These are phyloP conservation scores for Verticillium zaregamsianum DNA, from an alignment of 2,329 filamentous ascomycete species.

Conservation along the genomic window DNA sequence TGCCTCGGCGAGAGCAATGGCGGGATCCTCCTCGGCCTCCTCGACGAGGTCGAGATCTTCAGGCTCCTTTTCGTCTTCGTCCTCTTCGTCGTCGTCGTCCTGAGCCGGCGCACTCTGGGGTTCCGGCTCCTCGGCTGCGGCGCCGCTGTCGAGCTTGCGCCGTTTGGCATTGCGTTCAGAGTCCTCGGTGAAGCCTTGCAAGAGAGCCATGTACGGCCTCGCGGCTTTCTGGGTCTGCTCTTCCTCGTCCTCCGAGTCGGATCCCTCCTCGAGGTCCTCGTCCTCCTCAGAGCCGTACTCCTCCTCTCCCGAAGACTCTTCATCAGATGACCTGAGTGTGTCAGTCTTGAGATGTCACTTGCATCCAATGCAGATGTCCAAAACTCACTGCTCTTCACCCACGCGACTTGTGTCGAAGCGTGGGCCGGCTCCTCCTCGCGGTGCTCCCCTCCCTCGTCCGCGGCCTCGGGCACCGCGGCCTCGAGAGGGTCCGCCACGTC, in stretches of 20 bases:
- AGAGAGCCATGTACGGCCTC: conserved; percentile 52
- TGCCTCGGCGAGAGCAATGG: conserved; percentile 17
- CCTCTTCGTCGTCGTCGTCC: conserved; percentile 15
- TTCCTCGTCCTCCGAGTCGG: conserved; percentile 37
- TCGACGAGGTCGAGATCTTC: conserved; percentile 13
- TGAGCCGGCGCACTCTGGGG: conserved; percentile 12
- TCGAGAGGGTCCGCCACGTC: conserved; percentile 11
- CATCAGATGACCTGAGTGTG: conserved; percentile 13
- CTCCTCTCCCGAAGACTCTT: conserved; percentile 20
- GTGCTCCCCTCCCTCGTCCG: conserved; percentile 11
- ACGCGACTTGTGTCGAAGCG: conserved; percentile 32
- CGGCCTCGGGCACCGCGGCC: conserved; percentile 17
- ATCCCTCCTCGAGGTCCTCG: conserved; percentile 39
- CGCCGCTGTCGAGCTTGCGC: conserved; percentile 47
- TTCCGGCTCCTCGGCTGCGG: conserved; percentile 1
- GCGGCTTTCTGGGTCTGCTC: conserved; percentile 25
- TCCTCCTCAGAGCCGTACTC: conserved; percentile 33
- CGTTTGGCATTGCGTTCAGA: conserved; percentile 47
- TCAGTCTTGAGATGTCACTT: background rate
- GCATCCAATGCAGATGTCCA: background rate
- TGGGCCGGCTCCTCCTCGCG: conserved; percentile 24
- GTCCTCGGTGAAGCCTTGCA: conserved; percentile 51
- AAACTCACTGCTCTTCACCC: conserved; percentile 35
- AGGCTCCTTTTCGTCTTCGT: conserved; percentile 22
- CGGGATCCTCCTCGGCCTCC: conserved; percentile 10